phyloP scores from a whole-genome alignment of 768 basidiomycete species.

The Podaxis sp. region DNA sequence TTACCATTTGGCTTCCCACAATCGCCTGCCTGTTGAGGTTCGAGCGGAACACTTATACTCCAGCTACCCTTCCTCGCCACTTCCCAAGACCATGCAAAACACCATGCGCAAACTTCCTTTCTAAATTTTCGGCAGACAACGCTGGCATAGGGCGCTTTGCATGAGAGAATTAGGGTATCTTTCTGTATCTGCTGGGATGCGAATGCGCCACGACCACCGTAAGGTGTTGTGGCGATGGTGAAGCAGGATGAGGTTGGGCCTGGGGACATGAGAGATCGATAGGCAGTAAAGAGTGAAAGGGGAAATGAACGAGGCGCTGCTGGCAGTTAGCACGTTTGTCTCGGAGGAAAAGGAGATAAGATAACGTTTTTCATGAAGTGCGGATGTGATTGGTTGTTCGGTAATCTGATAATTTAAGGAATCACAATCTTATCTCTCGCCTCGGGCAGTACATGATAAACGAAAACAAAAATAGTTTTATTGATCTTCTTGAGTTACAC shows the following conservation, averaged over 20 bases:
- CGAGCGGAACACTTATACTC: slow-evolving; percentile 27
- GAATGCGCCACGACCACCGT: slow-evolving; percentile 57
- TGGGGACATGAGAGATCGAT: neutral
- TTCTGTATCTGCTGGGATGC: slow-evolving; percentile 41
- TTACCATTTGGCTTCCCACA: neutral
- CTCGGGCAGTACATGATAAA: neutral
- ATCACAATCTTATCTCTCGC: neutral
- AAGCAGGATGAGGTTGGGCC: slow-evolving; percentile 14
- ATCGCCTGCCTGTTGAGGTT: slow-evolving; percentile 9
- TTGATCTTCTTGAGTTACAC: neutral
- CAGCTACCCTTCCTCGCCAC: slow-evolving; percentile 40
- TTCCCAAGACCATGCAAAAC: slow-evolving; percentile 62
- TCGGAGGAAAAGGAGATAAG: slow-evolving; percentile 1
- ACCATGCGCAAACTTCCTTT: slow-evolving; percentile 65
- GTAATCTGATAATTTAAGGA: slow-evolving; percentile 1
- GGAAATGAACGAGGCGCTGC: neutral
- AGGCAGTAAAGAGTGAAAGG: neutral
- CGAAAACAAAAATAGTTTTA: neutral
- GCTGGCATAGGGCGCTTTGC: slow-evolving; percentile 50
- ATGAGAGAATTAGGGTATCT: slow-evolving; percentile 43
- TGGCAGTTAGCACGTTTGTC: slow-evolving; percentile 2
- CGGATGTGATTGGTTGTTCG: neutral
- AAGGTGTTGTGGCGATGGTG: slow-evolving; percentile 33
- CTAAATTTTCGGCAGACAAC: slow-evolving; percentile 64
- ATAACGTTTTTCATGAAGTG: neutral